Conservation (phyloP, 768 basidiomycete species). For the Leccinum subtestaceum region DNA sequence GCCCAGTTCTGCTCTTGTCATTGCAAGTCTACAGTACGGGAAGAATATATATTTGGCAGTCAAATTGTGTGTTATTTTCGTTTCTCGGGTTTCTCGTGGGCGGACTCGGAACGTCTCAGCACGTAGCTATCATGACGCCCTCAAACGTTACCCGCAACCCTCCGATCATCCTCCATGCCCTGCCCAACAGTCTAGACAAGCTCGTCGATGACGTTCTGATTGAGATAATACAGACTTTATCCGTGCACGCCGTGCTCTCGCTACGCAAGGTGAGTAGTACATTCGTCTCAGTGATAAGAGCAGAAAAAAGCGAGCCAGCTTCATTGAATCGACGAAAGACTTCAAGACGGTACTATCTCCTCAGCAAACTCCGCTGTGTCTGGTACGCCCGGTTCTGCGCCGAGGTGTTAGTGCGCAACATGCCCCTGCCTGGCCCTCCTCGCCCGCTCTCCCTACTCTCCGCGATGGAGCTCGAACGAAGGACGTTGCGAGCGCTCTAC, state of each 20-base stretch:
- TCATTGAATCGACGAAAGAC: conserved; percentile 14
- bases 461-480: conserved; percentile 25
- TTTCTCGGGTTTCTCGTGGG: neutral
- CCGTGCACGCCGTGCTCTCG: conserved; percentile 19
- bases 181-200: conserved; percentile 18
- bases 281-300: neutral
- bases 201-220: conserved; percentile 29
- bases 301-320: neutral
- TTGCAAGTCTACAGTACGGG: neutral
- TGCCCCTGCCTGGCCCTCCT: conserved; percentile 21
- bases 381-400: conserved; percentile 24
- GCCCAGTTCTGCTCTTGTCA: neutral
- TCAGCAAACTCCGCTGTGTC: conserved; percentile 24
- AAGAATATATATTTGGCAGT: neutral
- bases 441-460: conserved; percentile 13
- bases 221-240: conserved; percentile 13
- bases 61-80: neutral
- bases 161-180: neutral
- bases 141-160: neutral
- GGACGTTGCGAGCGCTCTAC: conserved; percentile 27
- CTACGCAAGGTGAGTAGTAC: conserved; percentile 22
- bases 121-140: conserved; percentile 3
- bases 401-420: conserved; percentile 20
- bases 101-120: neutral
- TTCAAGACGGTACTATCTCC: conserved; percentile 26